Base-by-base conservation (phyloP, 371 early-diverging fungal genomes). In the Actinomucor elegans region DNA sequence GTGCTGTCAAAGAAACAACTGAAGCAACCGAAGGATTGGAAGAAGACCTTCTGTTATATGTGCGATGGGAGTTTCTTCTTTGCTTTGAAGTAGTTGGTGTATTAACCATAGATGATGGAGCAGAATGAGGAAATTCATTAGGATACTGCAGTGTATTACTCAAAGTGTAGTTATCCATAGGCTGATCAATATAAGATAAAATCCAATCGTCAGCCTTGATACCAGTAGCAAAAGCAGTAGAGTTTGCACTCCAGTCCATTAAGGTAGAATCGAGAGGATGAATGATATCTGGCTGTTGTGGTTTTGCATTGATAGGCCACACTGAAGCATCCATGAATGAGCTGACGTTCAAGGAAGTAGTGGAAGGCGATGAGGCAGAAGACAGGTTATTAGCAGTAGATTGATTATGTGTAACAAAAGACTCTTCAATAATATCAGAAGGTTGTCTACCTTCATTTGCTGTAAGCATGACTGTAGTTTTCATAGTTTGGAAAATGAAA, bases 1-100 rank as follows among this genome's bases (percentile, higher is more conserved):
- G 75, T 7, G 72, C 73, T n/a, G 81, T 64, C 23, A 81, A 58
- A 17, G 77, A 68, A 17, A 76, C 77, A 5, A 69, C 69, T 5
- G 73, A 66, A 12, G 77, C 77, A 4, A 77, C 77, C 2, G 72
- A 75, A 21, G 73, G 69, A 15, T 72, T 67, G 4, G 71, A 65
- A 1, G 74, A 68, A 12, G 63, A 55, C 18, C 77, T 56, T 32
- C 69, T 58, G 3, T 71, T 45, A 32, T 48, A 45, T 0, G 54
- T 31, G 12, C 54, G 51, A 15, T 35, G 45, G 10, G 44, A 15
- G 3, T 54, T 35, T 1, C 11, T 31, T 7, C 31, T 11, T 7
- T 31, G 26, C 23, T 27, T 15, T 7, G 44, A 43, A 52, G 11
- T 52, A 52, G n/a, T 28, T 52, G 18, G 50, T 21, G 48, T 48